These are phyloP conservation scores for grape (Vitis vinifera) DNA, from an alignment of 164 flowering plant species.

Conservation along the genomic window ASM3070453v1 NC_081810.1:8852501-8853000, in stretches of 20 bases:
- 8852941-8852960: conserved; percentile 17
- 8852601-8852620: too few relatives aligned
- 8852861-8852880: conserved; percentile 53
- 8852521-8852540: not conserved
- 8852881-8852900: conserved; percentile 46
- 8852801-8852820: not conserved
- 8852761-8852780: not conserved
- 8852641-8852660: too few relatives aligned
- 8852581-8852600: too few relatives aligned
- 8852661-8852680: not conserved
- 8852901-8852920: conserved; percentile 49
- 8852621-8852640: too few relatives aligned
- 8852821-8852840: not conserved
- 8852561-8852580: too few relatives aligned
- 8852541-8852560: too few relatives aligned
- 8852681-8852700: not conserved
- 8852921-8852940: conserved; percentile 43
- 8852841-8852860: not conserved
- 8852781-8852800: not conserved
- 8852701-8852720: too few relatives aligned
- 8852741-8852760: not conserved
- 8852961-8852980: conserved; percentile 16
- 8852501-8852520: not conserved
- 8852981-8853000: conserved; percentile 37
- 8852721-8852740: not conserved